phyloP scores from a whole-genome alignment of 1,139 yeast genomes.

The Saccharomycopsis phalli region DNA sequence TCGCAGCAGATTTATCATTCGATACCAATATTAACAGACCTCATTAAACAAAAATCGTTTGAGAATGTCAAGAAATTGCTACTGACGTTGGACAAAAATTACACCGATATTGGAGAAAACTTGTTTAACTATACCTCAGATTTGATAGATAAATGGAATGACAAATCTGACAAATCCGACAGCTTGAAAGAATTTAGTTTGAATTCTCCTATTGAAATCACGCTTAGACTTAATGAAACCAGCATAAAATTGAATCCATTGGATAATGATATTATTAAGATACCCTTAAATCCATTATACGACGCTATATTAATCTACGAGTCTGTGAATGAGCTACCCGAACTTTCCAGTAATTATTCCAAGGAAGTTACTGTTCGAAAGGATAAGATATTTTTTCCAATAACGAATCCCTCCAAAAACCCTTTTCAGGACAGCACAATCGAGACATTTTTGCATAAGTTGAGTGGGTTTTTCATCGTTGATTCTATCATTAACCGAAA shows the following conservation, averaged over 20 bases:
- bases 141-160: constrained; percentile 15
- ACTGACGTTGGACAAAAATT: constrained; percentile 51
- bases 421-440: constrained; percentile 32
- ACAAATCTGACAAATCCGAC: constrained; percentile 2
- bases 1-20: constrained; percentile 64
- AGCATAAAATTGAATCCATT: constrained; percentile 35
- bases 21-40: constrained; percentile 65
- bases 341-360: constrained; percentile 52
- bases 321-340: constrained; percentile 56
- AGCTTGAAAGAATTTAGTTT: constrained; percentile 16
- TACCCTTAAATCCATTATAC: constrained; percentile 61
- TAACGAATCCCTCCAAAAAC: constrained; percentile 21
- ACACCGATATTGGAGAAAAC: constrained; percentile 46
- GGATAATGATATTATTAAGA: constrained; percentile 36
- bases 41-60: constrained; percentile 74
- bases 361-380: constrained; percentile 71
- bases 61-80: constrained; percentile 67
- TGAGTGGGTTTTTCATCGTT: constrained; percentile 69
- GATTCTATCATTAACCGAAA: constrained; percentile 58
- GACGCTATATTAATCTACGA: constrained; percentile 80
- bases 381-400: constrained; percentile 46
- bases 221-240: constrained; percentile 24
- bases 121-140: constrained; percentile 22
- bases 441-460: constrained; percentile 48
- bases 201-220: constrained; percentile 21